Evolutionary conservation across 73 alveolate genomes (phyloP).

Genomic region (Blepharisma japonicum): DNA sequence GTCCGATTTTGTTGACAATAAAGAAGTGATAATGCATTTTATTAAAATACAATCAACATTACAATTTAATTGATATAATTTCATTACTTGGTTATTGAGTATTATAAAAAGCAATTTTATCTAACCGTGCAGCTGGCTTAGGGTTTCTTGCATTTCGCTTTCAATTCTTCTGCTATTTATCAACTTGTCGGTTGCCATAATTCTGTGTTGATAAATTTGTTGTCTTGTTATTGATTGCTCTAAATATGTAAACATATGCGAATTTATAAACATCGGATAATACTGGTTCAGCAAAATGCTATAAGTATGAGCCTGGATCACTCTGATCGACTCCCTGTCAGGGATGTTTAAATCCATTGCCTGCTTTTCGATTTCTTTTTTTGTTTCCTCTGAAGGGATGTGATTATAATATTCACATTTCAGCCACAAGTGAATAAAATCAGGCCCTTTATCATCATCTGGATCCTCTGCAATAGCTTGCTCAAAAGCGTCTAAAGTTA

Average conservation of each 20-base stretch:
- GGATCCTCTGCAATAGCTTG: not conserved
- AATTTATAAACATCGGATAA: not conserved
- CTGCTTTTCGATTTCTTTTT: not conserved
- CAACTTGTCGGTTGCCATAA: not conserved
- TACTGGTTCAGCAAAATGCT: not conserved
- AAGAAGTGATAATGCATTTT: conserved; percentile 55
- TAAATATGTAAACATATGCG: not conserved
- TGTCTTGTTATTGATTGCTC: not conserved
- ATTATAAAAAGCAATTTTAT: no score
- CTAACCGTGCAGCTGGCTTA: no score
- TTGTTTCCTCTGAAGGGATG: not conserved
- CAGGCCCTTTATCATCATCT: not conserved
- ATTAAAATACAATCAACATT: not conserved
- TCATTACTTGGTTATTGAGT: no score
- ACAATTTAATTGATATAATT: no score
- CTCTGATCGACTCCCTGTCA: not conserved
- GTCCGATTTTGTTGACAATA: conserved; percentile 38
- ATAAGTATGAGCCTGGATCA: not conserved
- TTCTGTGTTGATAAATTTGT: conserved; percentile 11
- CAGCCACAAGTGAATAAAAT: conserved; percentile 3
- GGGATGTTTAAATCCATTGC: not conserved
- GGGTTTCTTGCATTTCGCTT: no score
- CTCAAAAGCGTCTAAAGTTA: conserved; percentile 19
- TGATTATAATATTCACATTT: conserved; percentile 14
- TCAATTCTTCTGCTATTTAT: no score